These are phyloP conservation scores for Martiniozyma asiatica DNA, from an alignment of 1,139 yeast genomes.

Conservation along the genomic window DNA sequence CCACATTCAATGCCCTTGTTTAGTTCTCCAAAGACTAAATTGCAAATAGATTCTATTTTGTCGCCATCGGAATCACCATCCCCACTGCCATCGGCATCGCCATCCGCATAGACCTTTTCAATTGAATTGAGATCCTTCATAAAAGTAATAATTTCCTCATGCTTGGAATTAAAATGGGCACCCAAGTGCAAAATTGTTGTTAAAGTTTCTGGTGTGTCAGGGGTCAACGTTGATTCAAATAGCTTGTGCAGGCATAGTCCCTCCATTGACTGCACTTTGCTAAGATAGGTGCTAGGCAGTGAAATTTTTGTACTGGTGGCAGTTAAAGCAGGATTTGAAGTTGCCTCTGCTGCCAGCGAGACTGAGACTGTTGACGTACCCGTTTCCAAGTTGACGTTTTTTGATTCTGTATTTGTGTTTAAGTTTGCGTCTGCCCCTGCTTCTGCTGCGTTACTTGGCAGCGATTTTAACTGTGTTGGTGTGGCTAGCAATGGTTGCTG, in stretches of 20 bases:
- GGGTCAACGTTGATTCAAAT: conserved; percentile 11
- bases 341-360: not conserved
- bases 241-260: conserved; percentile 8
- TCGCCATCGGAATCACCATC: not conserved
- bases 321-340: not conserved
- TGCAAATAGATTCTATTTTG: conserved; percentile 7
- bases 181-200: conserved; percentile 15
- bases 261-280: conserved; percentile 4
- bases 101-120: conserved; percentile 6
- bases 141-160: conserved; percentile 13
- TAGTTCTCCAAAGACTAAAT: conserved; percentile 10
- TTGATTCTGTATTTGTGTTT: not conserved
- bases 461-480: no score
- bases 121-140: conserved; percentile 12
- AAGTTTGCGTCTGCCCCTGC: not conserved
- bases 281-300: no score
- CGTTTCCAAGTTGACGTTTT: not conserved
- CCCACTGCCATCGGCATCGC: conserved; percentile 2
- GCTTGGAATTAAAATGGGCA: conserved; percentile 10
- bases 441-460: not conserved
- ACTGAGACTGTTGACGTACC: not conserved
- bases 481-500: not conserved
- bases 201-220: conserved; percentile 9
- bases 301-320: not conserved
- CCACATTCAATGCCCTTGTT: conserved; percentile 6